Conservation (phyloP, 768 basidiomycete genomes). For the Mycena crocata region DNA sequence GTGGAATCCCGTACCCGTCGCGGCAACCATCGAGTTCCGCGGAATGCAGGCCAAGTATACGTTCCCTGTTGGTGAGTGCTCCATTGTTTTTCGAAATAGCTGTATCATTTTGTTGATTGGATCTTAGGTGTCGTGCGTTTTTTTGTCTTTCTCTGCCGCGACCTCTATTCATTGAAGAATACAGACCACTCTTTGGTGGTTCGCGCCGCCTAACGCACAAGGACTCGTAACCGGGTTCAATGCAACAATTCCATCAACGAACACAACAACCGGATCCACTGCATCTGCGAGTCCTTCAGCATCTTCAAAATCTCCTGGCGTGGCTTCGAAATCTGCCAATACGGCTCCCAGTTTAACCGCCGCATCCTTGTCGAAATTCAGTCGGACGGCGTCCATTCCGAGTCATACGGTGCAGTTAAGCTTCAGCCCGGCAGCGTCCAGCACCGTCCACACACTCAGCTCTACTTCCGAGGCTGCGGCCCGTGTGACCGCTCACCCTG, state of each 20-base stretch:
- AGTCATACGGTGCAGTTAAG: too few relatives aligned
- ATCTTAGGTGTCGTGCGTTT: conserved; percentile 14
- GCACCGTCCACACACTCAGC: too few relatives aligned
- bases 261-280: neutral
- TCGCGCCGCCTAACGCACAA: conserved; percentile 17
- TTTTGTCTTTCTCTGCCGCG: neutral
- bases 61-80: conserved; percentile 73
- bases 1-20: conserved; percentile 68
- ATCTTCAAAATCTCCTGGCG: too few relatives aligned
- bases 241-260: neutral
- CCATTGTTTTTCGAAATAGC: conserved; percentile 41
- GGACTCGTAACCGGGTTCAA: conserved; percentile 15
- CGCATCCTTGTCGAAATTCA: too few relatives aligned
- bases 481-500: too few relatives aligned
- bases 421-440: too few relatives aligned
- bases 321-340: too few relatives aligned
- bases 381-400: too few relatives aligned
- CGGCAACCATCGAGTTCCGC: conserved; percentile 72
- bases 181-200: conserved; percentile 32
- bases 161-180: neutral
- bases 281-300: too few relatives aligned
- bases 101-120: neutral
- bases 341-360: too few relatives aligned
- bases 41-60: conserved; percentile 78
- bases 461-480: too few relatives aligned